phyloP scores from a whole-genome alignment of 192 early-diverging fungal genomes.

The Umbelopsis sp. region DNA sequence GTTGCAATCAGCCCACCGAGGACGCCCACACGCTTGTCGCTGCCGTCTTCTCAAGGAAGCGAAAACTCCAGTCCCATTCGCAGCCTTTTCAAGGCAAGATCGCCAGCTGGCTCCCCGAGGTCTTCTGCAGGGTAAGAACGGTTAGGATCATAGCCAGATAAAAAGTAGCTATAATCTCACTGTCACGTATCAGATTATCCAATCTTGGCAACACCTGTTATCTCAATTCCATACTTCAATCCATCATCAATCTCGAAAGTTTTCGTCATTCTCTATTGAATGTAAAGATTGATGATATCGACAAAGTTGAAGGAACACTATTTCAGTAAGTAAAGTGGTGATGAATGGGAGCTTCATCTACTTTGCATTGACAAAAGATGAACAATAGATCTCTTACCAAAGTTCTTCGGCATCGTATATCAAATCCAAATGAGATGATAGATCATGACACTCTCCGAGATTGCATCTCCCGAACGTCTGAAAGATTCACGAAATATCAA shows the following conservation, averaged over 20 bases:
- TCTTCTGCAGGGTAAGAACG: background rate
- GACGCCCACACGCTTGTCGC: background rate
- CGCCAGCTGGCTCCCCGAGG: background rate
- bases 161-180: too few relatives aligned
- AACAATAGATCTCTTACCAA: background rate
- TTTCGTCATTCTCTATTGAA: slow-evolving; percentile 16
- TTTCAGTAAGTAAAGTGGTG: background rate
- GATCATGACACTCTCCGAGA: background rate
- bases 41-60: background rate
- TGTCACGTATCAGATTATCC: background rate
- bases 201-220: slow-evolving; percentile 27
- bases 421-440: slow-evolving; percentile 3
- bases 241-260: slow-evolving; percentile 1
- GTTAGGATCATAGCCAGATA: background rate
- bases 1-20: background rate
- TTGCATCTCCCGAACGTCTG: background rate
- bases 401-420: background rate
- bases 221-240: slow-evolving; percentile 20
- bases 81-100: background rate
- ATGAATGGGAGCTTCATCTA: too few relatives aligned
- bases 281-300: background rate
- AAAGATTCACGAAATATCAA: slow-evolving; percentile 10
- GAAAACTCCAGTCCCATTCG: background rate
- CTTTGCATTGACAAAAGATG: background rate
- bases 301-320: slow-evolving; percentile 10